phyloP scores from a whole-genome alignment of 1,284 basidiomycete species.

The Trichosporon coremiiforme region DNA sequence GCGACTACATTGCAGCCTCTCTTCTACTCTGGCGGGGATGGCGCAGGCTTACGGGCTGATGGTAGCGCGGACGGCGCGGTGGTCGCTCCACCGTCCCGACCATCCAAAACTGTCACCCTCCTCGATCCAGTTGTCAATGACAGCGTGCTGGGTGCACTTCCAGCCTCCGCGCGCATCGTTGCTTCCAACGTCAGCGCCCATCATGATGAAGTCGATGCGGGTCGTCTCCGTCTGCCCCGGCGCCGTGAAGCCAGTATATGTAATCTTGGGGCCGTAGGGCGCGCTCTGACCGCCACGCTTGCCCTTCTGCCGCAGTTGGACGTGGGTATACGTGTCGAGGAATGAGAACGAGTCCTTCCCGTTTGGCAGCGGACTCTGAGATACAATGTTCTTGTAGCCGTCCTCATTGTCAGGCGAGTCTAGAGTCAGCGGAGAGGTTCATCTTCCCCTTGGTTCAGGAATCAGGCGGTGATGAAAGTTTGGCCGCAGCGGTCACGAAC shows the following conservation, averaged over 20 bases:
- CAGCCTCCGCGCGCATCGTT: constrained; percentile 36
- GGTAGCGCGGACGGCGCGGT: constrained; percentile 46
- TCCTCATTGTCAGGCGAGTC: constrained; percentile 52
- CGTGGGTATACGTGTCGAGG: constrained; percentile 42
- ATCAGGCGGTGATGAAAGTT: not conserved
- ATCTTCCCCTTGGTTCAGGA: not conserved
- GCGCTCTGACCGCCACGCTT: constrained; percentile 30
- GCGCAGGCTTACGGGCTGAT: constrained; percentile 17
- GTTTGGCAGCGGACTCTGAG: constrained; percentile 34
- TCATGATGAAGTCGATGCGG: constrained; percentile 53
- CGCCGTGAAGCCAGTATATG: constrained; percentile 47
- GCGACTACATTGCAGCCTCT: not conserved
- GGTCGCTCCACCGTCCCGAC: constrained; percentile 52
- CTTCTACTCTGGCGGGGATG: not conserved
- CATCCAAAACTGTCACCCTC: constrained; percentile 43
- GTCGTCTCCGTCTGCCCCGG: constrained; percentile 35
- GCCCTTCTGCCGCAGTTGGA: constrained; percentile 28
- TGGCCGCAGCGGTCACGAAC: too few relatives aligned
- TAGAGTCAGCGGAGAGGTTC: constrained; percentile 23
- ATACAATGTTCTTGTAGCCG: constrained; percentile 52
- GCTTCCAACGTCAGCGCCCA: constrained; percentile 28
- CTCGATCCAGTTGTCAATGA: constrained; percentile 50
- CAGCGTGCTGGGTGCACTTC: constrained; percentile 40
- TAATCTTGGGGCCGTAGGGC: constrained; percentile 44
- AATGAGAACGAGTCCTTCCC: constrained; percentile 40